Conservation (phyloP, 2,329 filamentous ascomycete species). For the Westerdykella aurantiaca region DNA sequence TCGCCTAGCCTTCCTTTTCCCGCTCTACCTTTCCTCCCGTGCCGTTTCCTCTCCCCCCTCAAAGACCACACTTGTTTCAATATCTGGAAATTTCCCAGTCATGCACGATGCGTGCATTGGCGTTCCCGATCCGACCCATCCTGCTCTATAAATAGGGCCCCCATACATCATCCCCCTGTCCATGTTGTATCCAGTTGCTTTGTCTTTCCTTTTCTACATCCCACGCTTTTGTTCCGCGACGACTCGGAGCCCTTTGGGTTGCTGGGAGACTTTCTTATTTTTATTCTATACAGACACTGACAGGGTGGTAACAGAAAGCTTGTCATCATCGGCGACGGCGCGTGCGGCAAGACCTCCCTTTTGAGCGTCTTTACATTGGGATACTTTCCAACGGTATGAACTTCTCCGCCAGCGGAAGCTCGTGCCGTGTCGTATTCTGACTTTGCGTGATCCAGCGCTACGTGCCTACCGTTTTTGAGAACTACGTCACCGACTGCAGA, state of each 20-base stretch:
- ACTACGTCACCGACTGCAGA: conserved; percentile 97
- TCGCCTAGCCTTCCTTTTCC: not conserved
- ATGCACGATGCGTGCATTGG: conserved; percentile 35
- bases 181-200: conserved; percentile 30
- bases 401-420: conserved; percentile 11
- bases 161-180: conserved; percentile 27
- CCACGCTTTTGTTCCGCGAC: conserved; percentile 1
- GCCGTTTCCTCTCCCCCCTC: not conserved
- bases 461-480: conserved; percentile 90
- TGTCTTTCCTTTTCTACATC: conserved; percentile 12
- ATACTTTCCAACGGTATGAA: conserved; percentile 90
- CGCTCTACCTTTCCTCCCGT: not conserved
- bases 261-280: conserved; percentile 5
- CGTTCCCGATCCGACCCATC: conserved; percentile 31
- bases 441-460: conserved; percentile 25
- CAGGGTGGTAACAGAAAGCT: conserved; percentile 62
- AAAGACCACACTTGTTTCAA: conserved; percentile 5
- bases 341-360: conserved; percentile 96
- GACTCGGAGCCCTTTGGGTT: not conserved
- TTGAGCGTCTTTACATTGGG: conserved; percentile 96
- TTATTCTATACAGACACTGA: conserved; percentile 14
- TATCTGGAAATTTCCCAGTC: conserved; percentile 12
- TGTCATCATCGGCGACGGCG: conserved; percentile 94
- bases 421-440: conserved; percentile 20
- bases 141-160: conserved; percentile 34